phyloP scores from a whole-genome alignment of 805 yeast species.

The Suhomyces vadensis region DNA sequence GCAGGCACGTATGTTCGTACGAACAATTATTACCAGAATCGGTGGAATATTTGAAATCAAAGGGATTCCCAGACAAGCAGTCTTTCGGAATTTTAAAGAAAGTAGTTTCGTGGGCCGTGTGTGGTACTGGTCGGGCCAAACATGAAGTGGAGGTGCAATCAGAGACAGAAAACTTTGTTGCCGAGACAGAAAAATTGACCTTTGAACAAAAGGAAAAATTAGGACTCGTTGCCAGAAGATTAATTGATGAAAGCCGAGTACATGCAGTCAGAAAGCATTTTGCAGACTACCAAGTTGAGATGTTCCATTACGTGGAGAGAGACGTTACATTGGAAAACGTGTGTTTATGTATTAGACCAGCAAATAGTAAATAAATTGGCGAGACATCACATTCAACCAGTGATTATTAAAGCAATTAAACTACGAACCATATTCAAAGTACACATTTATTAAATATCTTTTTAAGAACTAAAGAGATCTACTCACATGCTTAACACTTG shows the following conservation, averaged over 20 bases:
- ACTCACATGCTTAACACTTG: constrained; percentile 44
- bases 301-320: constrained; percentile 59
- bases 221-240: constrained; percentile 69
- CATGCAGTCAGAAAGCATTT: constrained; percentile 40
- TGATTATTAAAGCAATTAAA: too few species aligned
- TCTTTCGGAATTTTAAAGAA: constrained; percentile 55
- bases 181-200: constrained; percentile 23
- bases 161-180: constrained; percentile 11
- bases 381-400: too few species aligned
- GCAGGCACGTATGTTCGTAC: constrained; percentile 79
- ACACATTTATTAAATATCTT: constrained; percentile 7
- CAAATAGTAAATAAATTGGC: too few species aligned
- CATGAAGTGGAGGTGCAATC: constrained; percentile 36
- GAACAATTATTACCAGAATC: constrained; percentile 54
- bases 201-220: constrained; percentile 50
- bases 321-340: constrained; percentile 72
- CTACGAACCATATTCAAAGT: too few species aligned
- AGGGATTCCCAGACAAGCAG: constrained; percentile 32
- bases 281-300: constrained; percentile 43
- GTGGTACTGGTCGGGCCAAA: constrained; percentile 48
- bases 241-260: constrained; percentile 73
- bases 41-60: constrained; percentile 33
- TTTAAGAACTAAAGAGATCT: constrained; percentile 6
- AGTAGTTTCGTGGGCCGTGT: constrained; percentile 87
- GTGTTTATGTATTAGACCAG: constrained; percentile 36